Evolutionary conservation across 148 eudicot species (phyloP).

Genomic region (Limonium bicolor): DNA sequence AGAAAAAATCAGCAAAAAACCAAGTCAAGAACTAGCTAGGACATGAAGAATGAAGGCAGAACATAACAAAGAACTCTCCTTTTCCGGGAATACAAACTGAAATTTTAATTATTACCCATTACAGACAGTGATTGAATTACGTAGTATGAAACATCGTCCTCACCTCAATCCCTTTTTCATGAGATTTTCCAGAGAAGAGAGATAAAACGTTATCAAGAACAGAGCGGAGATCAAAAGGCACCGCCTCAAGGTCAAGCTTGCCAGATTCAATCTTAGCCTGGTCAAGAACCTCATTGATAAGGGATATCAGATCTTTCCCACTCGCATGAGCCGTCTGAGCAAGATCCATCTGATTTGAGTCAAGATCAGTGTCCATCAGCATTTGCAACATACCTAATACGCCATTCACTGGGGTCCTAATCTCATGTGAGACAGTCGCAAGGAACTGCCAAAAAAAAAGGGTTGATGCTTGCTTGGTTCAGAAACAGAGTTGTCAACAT

Average conservation of each 20-base stretch:
- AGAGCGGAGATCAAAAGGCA: slow-evolving; percentile 36
- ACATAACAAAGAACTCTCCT: background rate
- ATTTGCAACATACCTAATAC: slow-evolving; percentile 33
- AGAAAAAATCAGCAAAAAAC: background rate
- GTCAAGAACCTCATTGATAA: slow-evolving; percentile 56
- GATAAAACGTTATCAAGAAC: slow-evolving; percentile 49
- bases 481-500: no score
- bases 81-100: no score
- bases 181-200: slow-evolving; percentile 52
- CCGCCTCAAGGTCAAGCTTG: slow-evolving; percentile 54
- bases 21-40: background rate
- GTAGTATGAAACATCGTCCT: background rate
- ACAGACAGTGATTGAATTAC: background rate
- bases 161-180: slow-evolving; percentile 64
- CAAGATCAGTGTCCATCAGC: slow-evolving; percentile 56
- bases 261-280: slow-evolving; percentile 68
- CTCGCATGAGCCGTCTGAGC: slow-evolving; percentile 53
- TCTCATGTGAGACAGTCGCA: slow-evolving; percentile 1
- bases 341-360: slow-evolving; percentile 52
- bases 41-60: background rate
- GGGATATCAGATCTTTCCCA: slow-evolving; percentile 53
- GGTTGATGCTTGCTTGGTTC: no score
- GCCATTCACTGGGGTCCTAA: slow-evolving; percentile 3
- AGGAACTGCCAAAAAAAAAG: background rate
- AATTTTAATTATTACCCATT: background rate